A percentile compares a stretch with the other conserved stretches of the same genome.
Conservation (phyloP, 2,329 filamentous ascomycete genomes). For the Phyllosticta capitalensis region DNA sequence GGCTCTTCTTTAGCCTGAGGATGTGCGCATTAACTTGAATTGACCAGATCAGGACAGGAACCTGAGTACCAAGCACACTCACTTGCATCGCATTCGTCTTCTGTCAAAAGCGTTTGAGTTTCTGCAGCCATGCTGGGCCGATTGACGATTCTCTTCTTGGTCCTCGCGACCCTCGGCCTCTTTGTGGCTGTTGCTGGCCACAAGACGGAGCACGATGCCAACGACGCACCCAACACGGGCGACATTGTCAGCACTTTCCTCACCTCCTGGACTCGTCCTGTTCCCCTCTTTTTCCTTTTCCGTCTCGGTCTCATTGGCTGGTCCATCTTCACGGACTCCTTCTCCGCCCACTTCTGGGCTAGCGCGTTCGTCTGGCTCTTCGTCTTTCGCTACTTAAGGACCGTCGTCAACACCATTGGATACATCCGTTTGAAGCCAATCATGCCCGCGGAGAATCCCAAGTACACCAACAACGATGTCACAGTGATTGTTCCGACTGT, state of each 20-base stretch:
- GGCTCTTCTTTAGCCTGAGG: not conserved
- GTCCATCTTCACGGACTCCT: not conserved
- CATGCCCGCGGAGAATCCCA: conserved; percentile 18
- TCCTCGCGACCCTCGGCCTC: not conserved
- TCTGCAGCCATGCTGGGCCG: not conserved
- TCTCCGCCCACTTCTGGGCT: not conserved
- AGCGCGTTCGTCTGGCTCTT: conserved; percentile 30
- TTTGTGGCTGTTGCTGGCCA: not conserved
- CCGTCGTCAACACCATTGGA: conserved; percentile 35
- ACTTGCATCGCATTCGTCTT: not conserved
- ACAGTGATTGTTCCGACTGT: conserved; percentile 46
- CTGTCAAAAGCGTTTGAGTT: not conserved
- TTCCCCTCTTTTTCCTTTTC: not conserved
- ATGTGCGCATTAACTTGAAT: not conserved
- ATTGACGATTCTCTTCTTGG: not conserved
- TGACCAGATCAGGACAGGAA: not conserved
- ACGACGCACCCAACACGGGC: not conserved
- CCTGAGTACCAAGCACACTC: not conserved
- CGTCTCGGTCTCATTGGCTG: not conserved
- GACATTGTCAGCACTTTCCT: not conserved
- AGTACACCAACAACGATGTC: conserved; percentile 31
- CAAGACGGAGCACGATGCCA: not conserved
- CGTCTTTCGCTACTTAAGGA: conserved; percentile 38
- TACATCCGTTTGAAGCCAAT: conserved; percentile 34
- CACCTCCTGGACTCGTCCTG: not conserved